Base-by-base conservation (phyloP, 164 flowering plant genomes). In the grape (Vitis vinifera) region DNA sequence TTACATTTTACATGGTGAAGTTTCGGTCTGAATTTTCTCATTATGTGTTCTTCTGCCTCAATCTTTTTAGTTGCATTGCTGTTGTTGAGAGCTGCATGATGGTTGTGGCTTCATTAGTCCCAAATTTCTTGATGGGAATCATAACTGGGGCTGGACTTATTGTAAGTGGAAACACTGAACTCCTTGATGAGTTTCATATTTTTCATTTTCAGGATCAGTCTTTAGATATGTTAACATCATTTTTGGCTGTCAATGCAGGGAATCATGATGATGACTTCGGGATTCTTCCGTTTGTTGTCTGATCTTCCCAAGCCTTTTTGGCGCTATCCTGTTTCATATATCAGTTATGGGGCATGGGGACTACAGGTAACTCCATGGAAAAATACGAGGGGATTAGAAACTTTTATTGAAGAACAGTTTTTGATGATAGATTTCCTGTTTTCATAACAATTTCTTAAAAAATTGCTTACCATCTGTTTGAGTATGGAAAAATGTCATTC, bases 61-160 rank as follows among this genome's bases (percentile, higher is more conserved):
- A 71, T 68, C 83, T 89, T 16, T 63, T 79, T 3, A 64, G 70
- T 55, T 68, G 75, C 75, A 80, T 91, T 48, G 83, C 91, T 12
- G 82, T 76, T 12, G 79, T 91, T 6, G 96, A 91, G 79, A 83
- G 91, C 76, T 76, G 79, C 66, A 91, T 91, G 96, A 89, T 89
- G 93, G 72, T 86, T 58, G 79, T 86, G 10, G 93, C 96, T 59
- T 76, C 93, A 15, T n/a, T 87, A 31, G 91, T 91, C 66, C 91
- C 93, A 11, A 85, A 89, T 75, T 84, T 75, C 82, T 70, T 87
- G 79, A 82, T 83, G 87, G 91, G 91, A 51, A 9, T 76, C 16
- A 69, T 76, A 19, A 29, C 4, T 11, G 4, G 5, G n/a, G 4
- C 44, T 37, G 44, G 44, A 37, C 4, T 37, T 37, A 37, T 37